Percentiles rank a stretch among this genome's conserved stretches.
Conservation (phyloP, 305 asterid species). For the Lippia alba region DNA sequence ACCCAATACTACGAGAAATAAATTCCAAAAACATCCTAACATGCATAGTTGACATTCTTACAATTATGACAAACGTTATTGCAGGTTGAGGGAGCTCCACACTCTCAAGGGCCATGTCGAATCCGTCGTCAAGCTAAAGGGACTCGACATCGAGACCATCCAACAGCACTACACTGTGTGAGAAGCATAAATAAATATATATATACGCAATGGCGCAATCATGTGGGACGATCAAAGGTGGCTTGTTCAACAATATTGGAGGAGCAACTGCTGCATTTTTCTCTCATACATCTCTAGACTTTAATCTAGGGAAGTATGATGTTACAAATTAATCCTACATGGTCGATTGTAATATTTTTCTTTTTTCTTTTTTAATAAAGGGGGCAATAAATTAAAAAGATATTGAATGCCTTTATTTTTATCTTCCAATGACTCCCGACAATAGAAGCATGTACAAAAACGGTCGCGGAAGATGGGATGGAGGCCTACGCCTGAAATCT, state of each 20-base stretch:
- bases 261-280: background rate
- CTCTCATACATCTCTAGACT: background rate
- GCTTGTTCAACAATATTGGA: slow-evolving; percentile 6
- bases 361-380: too few relatives aligned
- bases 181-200: background rate
- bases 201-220: too few relatives aligned
- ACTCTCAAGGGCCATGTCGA: slow-evolving; percentile 87
- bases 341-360: background rate
- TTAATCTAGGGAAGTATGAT: background rate
- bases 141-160: slow-evolving; percentile 73
- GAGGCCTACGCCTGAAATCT: too few relatives aligned
- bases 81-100: slow-evolving; percentile 73
- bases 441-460: too few relatives aligned
- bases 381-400: too few relatives aligned
- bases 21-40: too few relatives aligned
- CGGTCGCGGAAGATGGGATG: too few relatives aligned
- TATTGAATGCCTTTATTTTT: too few relatives aligned
- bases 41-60: slow-evolving; percentile 14
- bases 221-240: slow-evolving; percentile 13
- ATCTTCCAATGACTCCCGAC: too few relatives aligned
- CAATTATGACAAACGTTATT: slow-evolving; percentile 22
- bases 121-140: slow-evolving; percentile 77
- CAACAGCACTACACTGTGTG: slow-evolving; percentile 75
- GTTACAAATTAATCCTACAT: background rate
- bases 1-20: too few relatives aligned